Conservation (phyloP, 2,329 filamentous ascomycete genomes). For the Scortechinia acanthostroma region DNA sequence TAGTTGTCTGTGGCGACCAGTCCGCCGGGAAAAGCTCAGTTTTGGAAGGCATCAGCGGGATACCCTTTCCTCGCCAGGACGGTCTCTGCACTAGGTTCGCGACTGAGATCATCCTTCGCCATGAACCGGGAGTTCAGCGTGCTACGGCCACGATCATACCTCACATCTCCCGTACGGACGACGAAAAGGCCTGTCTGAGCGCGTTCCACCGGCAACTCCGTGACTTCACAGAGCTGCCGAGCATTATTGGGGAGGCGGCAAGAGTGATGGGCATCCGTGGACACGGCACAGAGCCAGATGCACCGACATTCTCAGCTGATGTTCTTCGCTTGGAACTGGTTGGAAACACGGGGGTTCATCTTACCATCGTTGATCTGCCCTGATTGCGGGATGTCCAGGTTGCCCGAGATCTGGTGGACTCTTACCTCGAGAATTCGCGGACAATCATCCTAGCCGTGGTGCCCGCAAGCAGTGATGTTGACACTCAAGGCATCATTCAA, state of each 20-base stretch:
- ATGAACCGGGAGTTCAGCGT: background rate
- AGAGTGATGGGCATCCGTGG: slow-evolving; percentile 9
- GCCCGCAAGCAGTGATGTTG: slow-evolving; percentile 25
- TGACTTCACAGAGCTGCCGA: slow-evolving; percentile 11
- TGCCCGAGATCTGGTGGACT: slow-evolving; percentile 23
- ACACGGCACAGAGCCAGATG: background rate
- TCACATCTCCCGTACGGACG: slow-evolving; percentile 5
- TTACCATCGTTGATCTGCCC: slow-evolving; percentile 38
- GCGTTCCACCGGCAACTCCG: slow-evolving; percentile 7
- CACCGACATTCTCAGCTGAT: slow-evolving; percentile 12
- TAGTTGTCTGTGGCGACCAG: slow-evolving; percentile 13
- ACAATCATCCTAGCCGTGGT: slow-evolving; percentile 37
- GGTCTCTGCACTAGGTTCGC: slow-evolving; percentile 12
- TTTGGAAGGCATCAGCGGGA: slow-evolving; percentile 10
- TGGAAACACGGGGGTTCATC: slow-evolving; percentile 15
- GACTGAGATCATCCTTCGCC: slow-evolving; percentile 12
- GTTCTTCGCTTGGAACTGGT: slow-evolving; percentile 13
- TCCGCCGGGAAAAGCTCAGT: slow-evolving; percentile 14
- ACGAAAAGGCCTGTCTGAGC: slow-evolving; percentile 4
- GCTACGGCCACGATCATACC: slow-evolving; percentile 10
- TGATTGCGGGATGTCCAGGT: slow-evolving; percentile 25
- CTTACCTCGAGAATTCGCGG: slow-evolving; percentile 27
- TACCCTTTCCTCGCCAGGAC: slow-evolving; percentile 12
- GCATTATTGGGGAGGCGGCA: slow-evolving; percentile 11
- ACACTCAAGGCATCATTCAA: slow-evolving; percentile 25